These are phyloP conservation scores for Carnegiea gigantea DNA, from an alignment of 179 eudicot genomes.

Conservation along the genomic window DNA sequence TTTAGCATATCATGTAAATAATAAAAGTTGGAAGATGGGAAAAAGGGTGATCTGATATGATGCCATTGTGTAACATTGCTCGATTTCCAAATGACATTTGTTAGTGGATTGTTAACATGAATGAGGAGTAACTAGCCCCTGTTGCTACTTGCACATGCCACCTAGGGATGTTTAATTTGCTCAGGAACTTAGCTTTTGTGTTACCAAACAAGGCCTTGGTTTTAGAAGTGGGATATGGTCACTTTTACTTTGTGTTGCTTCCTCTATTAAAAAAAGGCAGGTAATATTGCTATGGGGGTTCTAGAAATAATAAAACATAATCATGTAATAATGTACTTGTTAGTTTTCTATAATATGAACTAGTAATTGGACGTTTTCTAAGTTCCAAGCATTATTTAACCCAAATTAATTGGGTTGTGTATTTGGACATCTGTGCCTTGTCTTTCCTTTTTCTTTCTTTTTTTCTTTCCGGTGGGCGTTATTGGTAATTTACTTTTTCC, in stretches of 20 bases:
- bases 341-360: neutral
- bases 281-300: neutral
- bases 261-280: neutral
- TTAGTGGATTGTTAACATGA: neutral
- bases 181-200: neutral
- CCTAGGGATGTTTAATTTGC: neutral
- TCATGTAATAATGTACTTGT: neutral
- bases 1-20: no score
- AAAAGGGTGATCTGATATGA: no score
- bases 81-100: neutral
- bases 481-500: neutral
- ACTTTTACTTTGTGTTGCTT: neutral
- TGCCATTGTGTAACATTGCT: neutral
- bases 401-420: neutral
- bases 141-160: neutral
- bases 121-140: neutral
- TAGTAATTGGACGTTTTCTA: neutral
- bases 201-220: neutral
- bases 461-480: neutral
- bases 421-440: neutral
- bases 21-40: no score
- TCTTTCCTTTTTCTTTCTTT: neutral
- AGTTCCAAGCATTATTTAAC: neutral
- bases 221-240: neutral
- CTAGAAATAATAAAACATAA: neutral